Evolutionary conservation across 148 eudicot species (phyloP).

Genomic region (Rhododendron ferrugineum): DNA sequence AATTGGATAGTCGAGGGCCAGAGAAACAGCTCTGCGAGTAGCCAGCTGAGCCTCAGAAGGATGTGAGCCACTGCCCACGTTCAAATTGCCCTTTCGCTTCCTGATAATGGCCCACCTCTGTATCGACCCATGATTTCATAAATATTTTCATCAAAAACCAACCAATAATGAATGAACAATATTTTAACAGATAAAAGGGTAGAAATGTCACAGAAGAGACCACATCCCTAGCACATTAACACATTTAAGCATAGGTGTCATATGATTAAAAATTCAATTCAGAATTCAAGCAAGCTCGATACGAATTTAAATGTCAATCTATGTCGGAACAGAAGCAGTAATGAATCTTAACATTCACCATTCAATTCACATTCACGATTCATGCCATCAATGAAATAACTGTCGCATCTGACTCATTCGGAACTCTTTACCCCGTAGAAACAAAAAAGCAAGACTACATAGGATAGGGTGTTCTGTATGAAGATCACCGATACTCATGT

Average conservation of each 20-base stretch:
- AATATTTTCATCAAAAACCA: not conserved
- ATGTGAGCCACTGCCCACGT: conserved; percentile 31
- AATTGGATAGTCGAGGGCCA: conserved; percentile 51
- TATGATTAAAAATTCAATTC: not conserved
- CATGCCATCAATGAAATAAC: not conserved
- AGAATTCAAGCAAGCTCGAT: not conserved
- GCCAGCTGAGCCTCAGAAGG: conserved; percentile 54
- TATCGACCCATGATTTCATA: conserved; percentile 14
- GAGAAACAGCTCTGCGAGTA: conserved; percentile 50
- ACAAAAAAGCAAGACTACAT: not conserved
- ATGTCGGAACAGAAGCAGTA: not conserved
- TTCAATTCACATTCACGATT: not conserved
- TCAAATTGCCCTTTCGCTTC: conserved; percentile 41
- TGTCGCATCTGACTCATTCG: not conserved
- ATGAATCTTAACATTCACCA: not conserved
- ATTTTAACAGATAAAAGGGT: not conserved
- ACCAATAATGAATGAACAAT: not conserved
- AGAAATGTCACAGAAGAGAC: not conserved
- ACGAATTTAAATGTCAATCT: not conserved
- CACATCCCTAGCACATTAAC: not conserved
- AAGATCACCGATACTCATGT: not conserved
- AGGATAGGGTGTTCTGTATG: not conserved
- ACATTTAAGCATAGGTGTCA: not conserved
- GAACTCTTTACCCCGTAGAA: not conserved
- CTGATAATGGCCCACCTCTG: conserved; percentile 78